phyloP scores from a whole-genome alignment of 1,284 basidiomycete genomes.

The Apiotrichum akiyoshidainum region DNA sequence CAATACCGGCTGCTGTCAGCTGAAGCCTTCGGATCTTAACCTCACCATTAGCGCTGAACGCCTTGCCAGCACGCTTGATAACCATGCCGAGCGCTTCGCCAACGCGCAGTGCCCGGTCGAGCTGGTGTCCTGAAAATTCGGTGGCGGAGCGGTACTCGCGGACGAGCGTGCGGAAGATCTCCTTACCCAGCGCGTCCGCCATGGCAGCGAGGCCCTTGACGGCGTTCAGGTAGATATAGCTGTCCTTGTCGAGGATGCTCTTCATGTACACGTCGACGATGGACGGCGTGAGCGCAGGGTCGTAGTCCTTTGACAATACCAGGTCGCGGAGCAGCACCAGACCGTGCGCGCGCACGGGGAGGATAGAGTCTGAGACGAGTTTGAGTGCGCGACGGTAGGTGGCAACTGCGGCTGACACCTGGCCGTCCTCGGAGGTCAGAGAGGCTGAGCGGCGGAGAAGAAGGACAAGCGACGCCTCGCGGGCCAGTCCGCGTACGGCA shows the following conservation, averaged over 20 bases:
- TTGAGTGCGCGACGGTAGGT: slow-evolving; percentile 83
- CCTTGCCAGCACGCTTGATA: slow-evolving; percentile 68
- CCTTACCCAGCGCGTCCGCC: slow-evolving; percentile 69
- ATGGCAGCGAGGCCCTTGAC: slow-evolving; percentile 82
- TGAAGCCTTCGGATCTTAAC: slow-evolving; percentile 12
- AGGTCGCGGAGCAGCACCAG: slow-evolving; percentile 76
- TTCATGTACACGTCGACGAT: slow-evolving; percentile 85
- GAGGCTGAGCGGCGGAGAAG: slow-evolving; percentile 27
- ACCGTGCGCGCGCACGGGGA: slow-evolving; percentile 95
- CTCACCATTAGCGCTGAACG: slow-evolving; percentile 68
- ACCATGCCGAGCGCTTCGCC: slow-evolving; percentile 84
- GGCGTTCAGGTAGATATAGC: slow-evolving; percentile 90
- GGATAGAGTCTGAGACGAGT: slow-evolving; percentile 82
- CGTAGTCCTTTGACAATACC: slow-evolving; percentile 53
- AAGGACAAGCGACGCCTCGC: slow-evolving; percentile 55
- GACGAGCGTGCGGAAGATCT: slow-evolving; percentile 66
- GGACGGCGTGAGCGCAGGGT: slow-evolving; percentile 65
- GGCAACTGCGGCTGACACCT: slow-evolving; percentile 54
- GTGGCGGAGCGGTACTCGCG: slow-evolving; percentile 58
- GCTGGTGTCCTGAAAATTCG: slow-evolving; percentile 60
- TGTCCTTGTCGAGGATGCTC: slow-evolving; percentile 85
- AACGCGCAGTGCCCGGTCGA: slow-evolving; percentile 74
- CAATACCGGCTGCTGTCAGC: slow-evolving; percentile 57
- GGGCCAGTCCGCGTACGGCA: slow-evolving; percentile 61
- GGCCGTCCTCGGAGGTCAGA: slow-evolving; percentile 23